A percentile compares a stretch with the other conserved stretches of the same genome.
phyloP scores from a whole-genome alignment of 306 rosid genomes.

The Senna tora region DNA sequence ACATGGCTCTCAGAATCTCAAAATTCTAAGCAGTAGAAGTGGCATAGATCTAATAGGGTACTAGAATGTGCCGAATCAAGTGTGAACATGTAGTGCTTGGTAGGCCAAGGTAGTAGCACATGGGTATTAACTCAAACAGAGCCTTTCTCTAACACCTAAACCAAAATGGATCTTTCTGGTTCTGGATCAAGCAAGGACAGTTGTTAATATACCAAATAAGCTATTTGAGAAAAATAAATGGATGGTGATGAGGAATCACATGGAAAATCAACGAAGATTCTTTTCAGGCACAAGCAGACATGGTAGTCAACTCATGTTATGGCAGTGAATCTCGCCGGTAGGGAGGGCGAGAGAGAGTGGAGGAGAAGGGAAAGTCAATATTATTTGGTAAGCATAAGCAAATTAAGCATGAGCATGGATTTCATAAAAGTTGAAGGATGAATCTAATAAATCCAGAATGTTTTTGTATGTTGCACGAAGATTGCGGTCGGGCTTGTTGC shows the following conservation, averaged over 20 bases:
- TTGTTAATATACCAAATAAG: neutral
- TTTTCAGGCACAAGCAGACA: neutral
- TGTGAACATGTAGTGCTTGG: neutral
- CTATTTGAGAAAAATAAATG: neutral
- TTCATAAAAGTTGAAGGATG: neutral
- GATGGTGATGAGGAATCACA: neutral
- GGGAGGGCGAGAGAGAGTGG: neutral
- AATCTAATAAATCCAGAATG: neutral
- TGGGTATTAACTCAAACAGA: slow-evolving; percentile 20
- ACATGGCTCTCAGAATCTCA: neutral
- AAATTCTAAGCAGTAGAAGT: slow-evolving; percentile 10
- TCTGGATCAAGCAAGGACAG: neutral
- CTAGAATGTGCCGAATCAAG: slow-evolving; percentile 27
- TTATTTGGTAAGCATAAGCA: neutral
- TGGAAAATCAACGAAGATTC: neutral
- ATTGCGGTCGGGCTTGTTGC: neutral
- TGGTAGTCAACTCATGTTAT: neutral
- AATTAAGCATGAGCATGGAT: neutral
- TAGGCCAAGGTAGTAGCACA: neutral
- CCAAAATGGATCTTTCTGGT: neutral
- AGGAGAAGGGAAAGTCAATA: neutral
- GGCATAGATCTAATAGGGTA: slow-evolving; percentile 38
- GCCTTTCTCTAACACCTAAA: neutral
- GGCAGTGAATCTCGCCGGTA: neutral
- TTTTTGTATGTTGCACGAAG: neutral